Evolutionary conservation across 1,284 basidiomycete genomes (phyloP), one percentile per base, ranked within the genome.

Genomic region (Leccinum subspadiceum): DNA sequence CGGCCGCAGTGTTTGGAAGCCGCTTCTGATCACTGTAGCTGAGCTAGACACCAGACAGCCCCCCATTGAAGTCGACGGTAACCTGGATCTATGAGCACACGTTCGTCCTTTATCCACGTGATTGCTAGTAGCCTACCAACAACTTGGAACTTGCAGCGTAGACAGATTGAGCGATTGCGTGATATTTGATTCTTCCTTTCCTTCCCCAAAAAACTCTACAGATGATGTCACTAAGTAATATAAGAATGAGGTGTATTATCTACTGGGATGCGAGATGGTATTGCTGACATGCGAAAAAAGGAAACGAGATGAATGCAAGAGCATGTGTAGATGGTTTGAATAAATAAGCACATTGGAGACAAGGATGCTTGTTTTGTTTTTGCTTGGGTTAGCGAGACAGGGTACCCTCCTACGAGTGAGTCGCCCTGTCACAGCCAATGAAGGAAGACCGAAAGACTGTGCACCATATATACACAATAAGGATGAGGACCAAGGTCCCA

Each of bases 381-480:
- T 50, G 44, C 44, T 51, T 37, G 22, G 31, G 31, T 35, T 4
- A 20, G 17, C 12, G 33, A 31, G 26, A 58, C 13, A 53, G 56
- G 60, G 52, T 2, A 44, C 55, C 39, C 20, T 54, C 64, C 64
- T 59, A 64, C 41, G 54, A 58, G 7, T 31, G 24, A 44, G 60
- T 31, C 12, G 15, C 63, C 56, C 60, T 55, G 46, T 49, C 5
- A 31, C 24, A 53, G 17, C 4, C n/a, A n/a, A 53, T 31, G 37
- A 59, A 44, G 17, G 50, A 37, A 46, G 54, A 44, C 52, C 44
- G 54, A 60, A 60, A 24, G 10, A 13, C 22, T 41, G 55, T 56
- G 64, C 22, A 53, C 22, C 33, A 59, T 70, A 72, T 73, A 62
- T 66, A 73, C 68, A 69, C 51, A 61, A 69, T 70, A 59, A 63